Evolutionary conservation across 495 filamentous ascomycete species (phyloP), one percentile per base, ranked within the genome.

Genomic region (Neurospora sp.): DNA sequence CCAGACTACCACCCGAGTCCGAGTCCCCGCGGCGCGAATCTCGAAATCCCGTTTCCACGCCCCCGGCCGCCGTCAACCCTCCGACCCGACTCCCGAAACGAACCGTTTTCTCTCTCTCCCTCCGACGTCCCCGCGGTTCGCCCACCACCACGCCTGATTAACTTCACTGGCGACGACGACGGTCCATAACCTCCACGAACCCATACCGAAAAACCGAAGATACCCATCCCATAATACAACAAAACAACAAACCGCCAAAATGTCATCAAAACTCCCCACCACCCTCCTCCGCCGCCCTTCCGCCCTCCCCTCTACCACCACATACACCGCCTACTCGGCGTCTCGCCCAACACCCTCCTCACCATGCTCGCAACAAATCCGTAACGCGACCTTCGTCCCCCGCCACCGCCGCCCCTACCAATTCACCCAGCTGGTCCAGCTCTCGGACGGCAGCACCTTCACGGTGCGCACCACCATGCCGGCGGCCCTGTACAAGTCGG

Each of bases 381-480:
- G 93, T n/a, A 88, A 94, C 79, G 96, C 96, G 35, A 92, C 91
- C n/a, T 92, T 97, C 73, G 88, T 99, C 78, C 89, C 87, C 41
- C 94, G 96, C 4, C 93, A 93, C 18, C 90, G 92, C 77, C 91
- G 94, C 5, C 96, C 96, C 40, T 98, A 98, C 88, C 93, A 91
- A 76, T 97, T 97, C 88, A 97, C 96, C 27, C 96, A 99, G 83
- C 90, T 99, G 40, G 87, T 98, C 71, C 95, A 94, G 71, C 91
- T 97, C 74, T 91, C 90, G n/a, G 96, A 99, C 86, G 96, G 96
- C 71, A 90, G 87, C 77, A 92, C 93, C 71, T 98, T 89, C 88
- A 89, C 91, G 14, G 87, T 92, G 72, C 94, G 96, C 78, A 97
- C 96, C 9, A 96, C 95, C 14, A 93, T 91, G 10, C 96, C 96